phyloP scores from a whole-genome alignment of 257 asterid species.

The Datura wrightii region DNA sequence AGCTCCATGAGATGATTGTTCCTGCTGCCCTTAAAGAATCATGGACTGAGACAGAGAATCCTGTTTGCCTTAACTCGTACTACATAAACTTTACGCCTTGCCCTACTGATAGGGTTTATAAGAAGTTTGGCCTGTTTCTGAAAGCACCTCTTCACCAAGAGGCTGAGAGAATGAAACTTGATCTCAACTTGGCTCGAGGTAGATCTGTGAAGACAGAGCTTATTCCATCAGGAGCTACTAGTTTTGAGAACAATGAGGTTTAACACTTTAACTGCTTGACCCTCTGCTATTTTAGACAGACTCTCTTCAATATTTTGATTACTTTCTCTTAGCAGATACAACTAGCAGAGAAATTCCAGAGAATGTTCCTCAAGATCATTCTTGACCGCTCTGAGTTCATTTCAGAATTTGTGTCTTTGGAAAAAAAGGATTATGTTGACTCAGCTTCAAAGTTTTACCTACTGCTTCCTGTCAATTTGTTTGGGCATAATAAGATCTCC shows the following conservation, averaged over 20 bases:
- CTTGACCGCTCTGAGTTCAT: slow-evolving; percentile 73
- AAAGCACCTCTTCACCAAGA: slow-evolving; percentile 81
- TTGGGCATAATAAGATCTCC: slow-evolving; percentile 51
- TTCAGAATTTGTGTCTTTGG: slow-evolving; percentile 67
- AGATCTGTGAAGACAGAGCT: slow-evolving; percentile 80
- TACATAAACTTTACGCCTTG: slow-evolving; percentile 65
- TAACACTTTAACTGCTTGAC: not conserved
- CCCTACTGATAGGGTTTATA: slow-evolving; percentile 81
- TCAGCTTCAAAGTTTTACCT: slow-evolving; percentile 71
- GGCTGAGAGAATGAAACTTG: slow-evolving; percentile 81
- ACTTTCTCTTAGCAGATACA: slow-evolving; percentile 57
- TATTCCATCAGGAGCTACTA: slow-evolving; percentile 68
- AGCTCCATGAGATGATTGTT: slow-evolving; percentile 92
- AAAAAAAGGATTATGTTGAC: slow-evolving; percentile 45
- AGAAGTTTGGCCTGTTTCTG: slow-evolving; percentile 76
- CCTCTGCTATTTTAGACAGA: slow-evolving; percentile 36
- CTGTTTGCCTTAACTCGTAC: slow-evolving; percentile 64
- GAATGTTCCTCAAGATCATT: slow-evolving; percentile 76
- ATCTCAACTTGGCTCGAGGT: slow-evolving; percentile 85
- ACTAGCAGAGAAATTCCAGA: slow-evolving; percentile 80
- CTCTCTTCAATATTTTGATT: slow-evolving; percentile 5
- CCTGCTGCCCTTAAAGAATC: slow-evolving; percentile 74
- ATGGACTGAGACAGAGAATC: slow-evolving; percentile 60
- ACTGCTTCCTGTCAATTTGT: slow-evolving; percentile 70
- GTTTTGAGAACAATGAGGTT: slow-evolving; percentile 74